Evolutionary conservation across 2,329 filamentous ascomycete genomes (phyloP).

Genomic region (Stagonosporopsis cucurbitacearum): DNA sequence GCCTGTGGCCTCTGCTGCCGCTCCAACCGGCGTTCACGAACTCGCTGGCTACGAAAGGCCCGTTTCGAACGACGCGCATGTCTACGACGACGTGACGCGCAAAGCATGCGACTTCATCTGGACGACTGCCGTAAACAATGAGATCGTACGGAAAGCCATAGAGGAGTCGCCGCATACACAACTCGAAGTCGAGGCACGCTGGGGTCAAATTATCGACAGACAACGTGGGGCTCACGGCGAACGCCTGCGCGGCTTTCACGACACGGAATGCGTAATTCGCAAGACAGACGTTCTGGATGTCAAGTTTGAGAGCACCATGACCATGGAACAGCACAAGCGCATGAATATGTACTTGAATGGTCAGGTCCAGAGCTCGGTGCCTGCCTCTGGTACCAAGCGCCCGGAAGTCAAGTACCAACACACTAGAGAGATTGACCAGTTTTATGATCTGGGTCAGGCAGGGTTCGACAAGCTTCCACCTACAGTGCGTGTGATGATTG

Average conservation of each 20-base stretch:
- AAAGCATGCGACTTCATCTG: constrained; percentile 83
- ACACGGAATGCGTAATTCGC: constrained; percentile 58
- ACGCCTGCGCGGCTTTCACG: constrained; percentile 69
- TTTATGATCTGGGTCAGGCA: constrained; percentile 68
- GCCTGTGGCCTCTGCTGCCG: constrained; percentile 12
- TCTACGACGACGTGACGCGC: constrained; percentile 75
- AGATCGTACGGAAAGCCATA: constrained; percentile 61
- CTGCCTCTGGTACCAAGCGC: constrained; percentile 48
- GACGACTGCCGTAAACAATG: constrained; percentile 69
- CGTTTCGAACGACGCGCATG: constrained; percentile 71
- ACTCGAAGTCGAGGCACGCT: constrained; percentile 93
- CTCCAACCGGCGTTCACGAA: constrained; percentile 20
- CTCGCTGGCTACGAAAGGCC: constrained; percentile 58
- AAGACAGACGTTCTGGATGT: constrained; percentile 30
- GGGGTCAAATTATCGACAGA: constrained; percentile 78
- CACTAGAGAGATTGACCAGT: constrained; percentile 80
- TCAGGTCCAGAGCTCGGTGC: constrained; percentile 63
- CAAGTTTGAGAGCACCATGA: constrained; percentile 86
- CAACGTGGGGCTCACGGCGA: constrained; percentile 64
- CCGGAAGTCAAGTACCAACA: constrained; percentile 80
- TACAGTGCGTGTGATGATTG: constrained; percentile 65
- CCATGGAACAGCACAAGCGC: constrained; percentile 83
- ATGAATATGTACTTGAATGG: constrained; percentile 87
- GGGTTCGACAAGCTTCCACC: constrained; percentile 49
- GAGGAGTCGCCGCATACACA: constrained; percentile 68